Conservation (phyloP, 495 filamentous ascomycete species). For the Geopyxis carbonaria region DNA sequence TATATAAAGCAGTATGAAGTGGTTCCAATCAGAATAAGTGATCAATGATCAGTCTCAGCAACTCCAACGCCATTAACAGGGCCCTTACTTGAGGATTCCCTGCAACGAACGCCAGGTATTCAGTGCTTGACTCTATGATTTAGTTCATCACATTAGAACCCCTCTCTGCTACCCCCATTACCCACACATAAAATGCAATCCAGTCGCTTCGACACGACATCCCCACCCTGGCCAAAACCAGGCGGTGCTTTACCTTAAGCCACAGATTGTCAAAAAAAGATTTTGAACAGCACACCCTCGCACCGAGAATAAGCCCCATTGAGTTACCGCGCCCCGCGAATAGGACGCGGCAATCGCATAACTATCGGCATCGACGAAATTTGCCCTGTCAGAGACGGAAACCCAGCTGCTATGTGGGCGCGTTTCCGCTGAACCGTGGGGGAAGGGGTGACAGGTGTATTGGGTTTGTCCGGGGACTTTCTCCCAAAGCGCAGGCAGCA, state of each 20-base stretch:
- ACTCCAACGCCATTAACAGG: neutral
- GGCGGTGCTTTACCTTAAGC: slow-evolving; percentile 22
- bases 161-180: slow-evolving; percentile 17
- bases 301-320: slow-evolving; percentile 99
- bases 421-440: no score
- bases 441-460: no score
- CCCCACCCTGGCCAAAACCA: no score
- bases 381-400: no score
- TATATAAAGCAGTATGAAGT: no score
- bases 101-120: neutral
- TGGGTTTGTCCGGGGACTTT: slow-evolving; percentile 99
- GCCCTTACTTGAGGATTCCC: neutral
- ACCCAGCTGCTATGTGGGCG: no score
- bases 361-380: slow-evolving; percentile 78
- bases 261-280: slow-evolving; percentile 24
- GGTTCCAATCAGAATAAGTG: no score
- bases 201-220: no score
- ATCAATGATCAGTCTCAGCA: neutral
- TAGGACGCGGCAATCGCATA: slow-evolving; percentile 94
- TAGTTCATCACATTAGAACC: neutral
- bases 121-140: neutral
- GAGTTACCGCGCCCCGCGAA: slow-evolving; percentile 67
- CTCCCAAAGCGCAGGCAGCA: slow-evolving; percentile 68
- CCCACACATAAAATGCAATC: slow-evolving; percentile 27
- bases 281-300: no score